Conservation (phyloP, 768 basidiomycete genomes). For the Crucibulum laeve region DNA sequence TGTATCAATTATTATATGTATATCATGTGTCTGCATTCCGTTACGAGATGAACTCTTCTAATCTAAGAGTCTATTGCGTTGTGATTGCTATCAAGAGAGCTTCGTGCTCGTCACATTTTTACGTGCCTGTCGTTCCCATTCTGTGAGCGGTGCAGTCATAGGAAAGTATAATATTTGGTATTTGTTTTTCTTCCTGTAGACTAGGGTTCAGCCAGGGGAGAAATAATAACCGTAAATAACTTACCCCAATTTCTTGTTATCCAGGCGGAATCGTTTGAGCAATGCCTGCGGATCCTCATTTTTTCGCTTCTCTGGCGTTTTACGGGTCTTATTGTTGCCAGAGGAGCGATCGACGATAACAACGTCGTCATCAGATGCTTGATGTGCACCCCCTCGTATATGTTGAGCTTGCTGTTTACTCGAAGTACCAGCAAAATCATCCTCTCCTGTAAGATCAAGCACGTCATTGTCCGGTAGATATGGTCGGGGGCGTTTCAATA, state of each 20-base stretch:
- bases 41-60: too few relatives aligned
- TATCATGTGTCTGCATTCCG: too few relatives aligned
- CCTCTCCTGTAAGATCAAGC: too few relatives aligned
- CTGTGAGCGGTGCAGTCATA: slow-evolving; percentile 56
- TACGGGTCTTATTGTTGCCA: background rate
- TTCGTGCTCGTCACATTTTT: slow-evolving; percentile 52
- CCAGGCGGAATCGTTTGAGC: slow-evolving; percentile 47
- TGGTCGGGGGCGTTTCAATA: too few relatives aligned
- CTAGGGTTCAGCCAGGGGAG: background rate
- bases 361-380: too few relatives aligned
- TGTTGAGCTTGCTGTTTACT: slow-evolving; percentile 13
- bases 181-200: slow-evolving; percentile 44
- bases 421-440: background rate
- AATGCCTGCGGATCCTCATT: slow-evolving; percentile 13
- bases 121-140: slow-evolving; percentile 41
- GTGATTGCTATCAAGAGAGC: slow-evolving; percentile 21
- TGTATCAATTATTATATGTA: too few relatives aligned
- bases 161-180: slow-evolving; percentile 88
- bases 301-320: slow-evolving; percentile 10
- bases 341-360: background rate
- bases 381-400: background rate
- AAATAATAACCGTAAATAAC: slow-evolving; percentile 22
- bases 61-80: too few relatives aligned
- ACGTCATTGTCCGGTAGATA: too few relatives aligned
- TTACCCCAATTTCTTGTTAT: slow-evolving; percentile 32